A percentile compares a stretch with the other conserved stretches of the same genome.
These are phyloP conservation scores for Talaromyces pinophilus DNA, from an alignment of 2,329 filamentous ascomycete genomes.

Conservation along the genomic window DNA sequence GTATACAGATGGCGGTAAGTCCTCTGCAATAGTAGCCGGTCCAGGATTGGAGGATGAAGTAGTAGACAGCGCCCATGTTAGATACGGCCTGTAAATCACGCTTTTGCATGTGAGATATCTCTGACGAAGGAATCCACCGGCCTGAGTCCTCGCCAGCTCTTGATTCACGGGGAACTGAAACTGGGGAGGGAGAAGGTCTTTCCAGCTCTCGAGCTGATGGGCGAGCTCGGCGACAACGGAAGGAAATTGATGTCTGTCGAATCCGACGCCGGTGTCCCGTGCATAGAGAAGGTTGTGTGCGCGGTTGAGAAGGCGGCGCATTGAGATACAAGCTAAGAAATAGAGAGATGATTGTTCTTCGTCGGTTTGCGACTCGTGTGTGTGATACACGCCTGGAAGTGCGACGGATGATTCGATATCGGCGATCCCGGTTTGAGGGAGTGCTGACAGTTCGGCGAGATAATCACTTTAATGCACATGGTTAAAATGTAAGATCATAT, in stretches of 20 bases:
- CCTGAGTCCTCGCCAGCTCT: conserved; percentile 39
- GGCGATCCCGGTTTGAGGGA: conserved; percentile 54
- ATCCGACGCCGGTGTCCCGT: conserved; percentile 47
- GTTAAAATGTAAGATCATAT: neutral
- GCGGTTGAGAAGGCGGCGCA: conserved; percentile 31
- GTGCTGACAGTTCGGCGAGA: conserved; percentile 54
- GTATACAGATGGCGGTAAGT: conserved; percentile 38
- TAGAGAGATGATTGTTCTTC: conserved; percentile 55
- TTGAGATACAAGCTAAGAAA: conserved; percentile 55
- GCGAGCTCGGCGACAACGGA: conserved; percentile 47
- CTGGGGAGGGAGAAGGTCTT: conserved; percentile 33
- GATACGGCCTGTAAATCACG: conserved; percentile 56
- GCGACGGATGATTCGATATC: conserved; percentile 55
- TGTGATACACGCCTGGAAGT: conserved; percentile 51
- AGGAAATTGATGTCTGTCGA: conserved; percentile 51
- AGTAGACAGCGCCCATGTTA: conserved; percentile 53
- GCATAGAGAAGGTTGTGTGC: conserved; percentile 49
- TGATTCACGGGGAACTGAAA: conserved; percentile 40
- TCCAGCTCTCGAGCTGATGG: conserved; percentile 40
- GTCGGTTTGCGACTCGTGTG: conserved; percentile 42
- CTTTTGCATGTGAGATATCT: conserved; percentile 55
- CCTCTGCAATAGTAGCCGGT: conserved; percentile 26
- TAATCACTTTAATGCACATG: conserved; percentile 47
- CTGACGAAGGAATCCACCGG: conserved; percentile 54
- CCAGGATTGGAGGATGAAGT: neutral